phyloP scores from a whole-genome alignment of 345 rosid genomes.

The Camelina hispida region DNA sequence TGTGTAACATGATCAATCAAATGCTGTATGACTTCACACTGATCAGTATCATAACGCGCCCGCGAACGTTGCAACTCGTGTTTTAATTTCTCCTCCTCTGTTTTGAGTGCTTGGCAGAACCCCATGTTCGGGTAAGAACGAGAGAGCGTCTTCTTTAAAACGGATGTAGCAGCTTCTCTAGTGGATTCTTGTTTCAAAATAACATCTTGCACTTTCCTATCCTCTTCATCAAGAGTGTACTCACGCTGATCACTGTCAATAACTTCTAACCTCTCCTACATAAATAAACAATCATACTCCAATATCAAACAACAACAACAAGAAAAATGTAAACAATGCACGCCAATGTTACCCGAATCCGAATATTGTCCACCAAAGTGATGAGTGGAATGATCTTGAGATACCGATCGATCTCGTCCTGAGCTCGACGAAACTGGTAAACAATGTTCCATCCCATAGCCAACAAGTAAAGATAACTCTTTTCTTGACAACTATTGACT shows the following conservation, averaged over 20 bases:
- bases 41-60: slow-evolving; percentile 62
- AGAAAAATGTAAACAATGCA: neutral
- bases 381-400: slow-evolving; percentile 90
- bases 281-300: slow-evolving; percentile 16
- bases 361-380: slow-evolving; percentile 86
- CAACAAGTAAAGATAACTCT: slow-evolving; percentile 86
- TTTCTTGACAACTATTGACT: slow-evolving; percentile 87
- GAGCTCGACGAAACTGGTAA: slow-evolving; percentile 91
- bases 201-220: slow-evolving; percentile 76
- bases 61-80: slow-evolving; percentile 81
- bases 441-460: slow-evolving; percentile 99
- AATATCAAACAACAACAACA: neutral
- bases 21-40: slow-evolving; percentile 80
- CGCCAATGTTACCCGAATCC: slow-evolving; percentile 66
- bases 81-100: slow-evolving; percentile 75
- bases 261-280: slow-evolving; percentile 77
- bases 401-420: slow-evolving; percentile 85
- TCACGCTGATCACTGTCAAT: slow-evolving; percentile 87
- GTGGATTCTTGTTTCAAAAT: slow-evolving; percentile 76
- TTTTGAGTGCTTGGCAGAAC: slow-evolving; percentile 72
- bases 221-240: slow-evolving; percentile 92
- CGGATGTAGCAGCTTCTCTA: slow-evolving; percentile 51
- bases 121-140: slow-evolving; percentile 80
- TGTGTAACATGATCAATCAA: slow-evolving; percentile 72
- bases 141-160: slow-evolving; percentile 78